Evolutionary conservation across 2,329 filamentous ascomycete species (phyloP).

Genomic region (Hypoxylon sp.): DNA sequence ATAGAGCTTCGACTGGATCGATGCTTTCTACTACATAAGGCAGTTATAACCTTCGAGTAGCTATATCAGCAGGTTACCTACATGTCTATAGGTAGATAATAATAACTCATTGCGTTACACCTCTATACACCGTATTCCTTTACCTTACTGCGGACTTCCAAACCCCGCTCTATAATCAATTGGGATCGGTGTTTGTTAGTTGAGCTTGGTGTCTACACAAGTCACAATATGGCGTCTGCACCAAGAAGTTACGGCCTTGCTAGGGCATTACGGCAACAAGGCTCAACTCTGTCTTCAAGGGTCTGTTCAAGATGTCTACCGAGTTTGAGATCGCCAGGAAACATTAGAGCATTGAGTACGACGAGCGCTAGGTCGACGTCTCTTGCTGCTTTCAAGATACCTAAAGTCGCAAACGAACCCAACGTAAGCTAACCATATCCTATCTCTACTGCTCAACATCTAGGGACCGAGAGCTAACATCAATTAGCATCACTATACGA

Average conservation of each 20-base stretch:
- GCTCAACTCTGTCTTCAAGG: conserved; percentile 30
- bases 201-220: conserved; percentile 4
- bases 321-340: conserved; percentile 21
- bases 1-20: conserved; percentile 26
- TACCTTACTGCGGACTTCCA: not conserved
- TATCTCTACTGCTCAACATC: not conserved
- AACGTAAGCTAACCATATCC: conserved; percentile 73
- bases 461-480: conserved; percentile 3
- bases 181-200: not conserved
- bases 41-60: not conserved
- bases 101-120: conserved; percentile 1
- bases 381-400: conserved; percentile 87
- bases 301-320: conserved; percentile 34
- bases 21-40: conserved; percentile 19
- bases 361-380: conserved; percentile 60
- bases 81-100: not conserved
- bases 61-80: conserved; percentile 6
- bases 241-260: conserved; percentile 43
- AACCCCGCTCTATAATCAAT: conserved; percentile 4
- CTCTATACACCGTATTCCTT: conserved; percentile 1
- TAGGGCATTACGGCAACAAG: conserved; percentile 42
- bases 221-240: conserved; percentile 41
- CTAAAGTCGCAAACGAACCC: conserved; percentile 90
- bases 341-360: conserved; percentile 46
- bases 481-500: conserved; percentile 84